Percentiles rank a stretch among this genome's conserved stretches.
Conservation (phyloP, 768 basidiomycete genomes). For the Boletales sp. region DNA sequence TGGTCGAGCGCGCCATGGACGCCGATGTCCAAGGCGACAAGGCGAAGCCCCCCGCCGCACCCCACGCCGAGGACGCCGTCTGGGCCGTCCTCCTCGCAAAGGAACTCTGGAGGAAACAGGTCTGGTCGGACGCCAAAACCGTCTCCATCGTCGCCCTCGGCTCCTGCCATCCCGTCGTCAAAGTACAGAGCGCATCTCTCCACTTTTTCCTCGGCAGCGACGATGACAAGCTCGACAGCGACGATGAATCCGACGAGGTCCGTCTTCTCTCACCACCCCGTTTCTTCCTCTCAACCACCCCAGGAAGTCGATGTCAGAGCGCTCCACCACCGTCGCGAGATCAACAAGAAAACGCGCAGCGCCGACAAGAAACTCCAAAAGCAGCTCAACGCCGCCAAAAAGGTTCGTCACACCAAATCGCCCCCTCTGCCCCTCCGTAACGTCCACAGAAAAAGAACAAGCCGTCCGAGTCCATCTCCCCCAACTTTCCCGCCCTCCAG, state of each 20-base stretch:
- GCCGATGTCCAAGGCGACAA: constrained; percentile 80
- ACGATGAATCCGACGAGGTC: constrained; percentile 60
- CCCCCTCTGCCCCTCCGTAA: constrained; percentile 1
- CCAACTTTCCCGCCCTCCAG: constrained; percentile 91
- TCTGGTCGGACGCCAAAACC: constrained; percentile 91
- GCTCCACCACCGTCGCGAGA: constrained; percentile 81
- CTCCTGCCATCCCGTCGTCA: constrained; percentile 89
- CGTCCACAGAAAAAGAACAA: constrained; percentile 36
- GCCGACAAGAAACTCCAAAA: constrained; percentile 78
- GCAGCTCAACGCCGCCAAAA: constrained; percentile 68
- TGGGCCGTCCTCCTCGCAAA: constrained; percentile 95
- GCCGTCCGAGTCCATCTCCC: constrained; percentile 24
- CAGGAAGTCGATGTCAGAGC: constrained; percentile 66
- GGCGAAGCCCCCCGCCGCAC: constrained; percentile 58
- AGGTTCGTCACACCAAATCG: constrained; percentile 40
- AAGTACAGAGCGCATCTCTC: constrained; percentile 90
- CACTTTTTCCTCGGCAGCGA: constrained; percentile 97
- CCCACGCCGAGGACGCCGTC: constrained; percentile 82
- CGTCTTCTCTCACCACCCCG: not conserved
- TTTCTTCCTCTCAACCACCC: constrained; percentile 3
- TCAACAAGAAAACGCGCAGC: constrained; percentile 90
- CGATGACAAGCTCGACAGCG: constrained; percentile 68
- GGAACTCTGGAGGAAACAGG: constrained; percentile 90
- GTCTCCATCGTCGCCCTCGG: constrained; percentile 90
- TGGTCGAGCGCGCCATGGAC: constrained; percentile 92